Percentiles rank a stretch among this genome's conserved stretches.
Evolutionary conservation across 768 basidiomycete genomes (phyloP).

Genomic region (Leccinum fibrillosum): DNA sequence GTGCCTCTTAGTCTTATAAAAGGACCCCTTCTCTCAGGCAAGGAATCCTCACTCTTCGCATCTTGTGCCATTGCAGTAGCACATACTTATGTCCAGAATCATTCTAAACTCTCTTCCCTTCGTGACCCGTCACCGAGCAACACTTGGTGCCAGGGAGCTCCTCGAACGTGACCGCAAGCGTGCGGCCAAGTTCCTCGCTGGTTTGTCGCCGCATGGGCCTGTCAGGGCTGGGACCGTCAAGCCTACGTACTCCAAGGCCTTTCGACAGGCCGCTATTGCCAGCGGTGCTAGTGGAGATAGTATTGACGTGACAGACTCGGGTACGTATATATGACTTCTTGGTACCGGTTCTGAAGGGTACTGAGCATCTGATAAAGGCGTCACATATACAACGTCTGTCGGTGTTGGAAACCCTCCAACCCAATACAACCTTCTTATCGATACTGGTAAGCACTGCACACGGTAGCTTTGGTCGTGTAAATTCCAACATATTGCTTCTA

Average conservation of each 20-base stretch:
- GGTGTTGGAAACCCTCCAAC: slow-evolving; percentile 51
- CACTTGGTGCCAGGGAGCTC: slow-evolving; percentile 44
- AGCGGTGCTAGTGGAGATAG: slow-evolving; percentile 19
- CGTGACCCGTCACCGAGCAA: slow-evolving; percentile 38
- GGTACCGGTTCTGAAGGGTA: not conserved
- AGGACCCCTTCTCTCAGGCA: not conserved
- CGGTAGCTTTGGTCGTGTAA: not conserved
- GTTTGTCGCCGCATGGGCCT: slow-evolving; percentile 54
- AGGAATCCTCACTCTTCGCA: not conserved
- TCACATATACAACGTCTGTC: slow-evolving; percentile 52
- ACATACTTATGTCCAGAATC: slow-evolving; percentile 34
- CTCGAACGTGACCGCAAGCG: slow-evolving; percentile 52
- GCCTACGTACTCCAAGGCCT: slow-evolving; percentile 7
- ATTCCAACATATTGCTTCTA: slow-evolving; percentile 3
- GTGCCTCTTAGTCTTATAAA: slow-evolving; percentile 20
- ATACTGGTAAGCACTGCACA: slow-evolving; percentile 42
- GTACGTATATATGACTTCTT: slow-evolving; percentile 19
- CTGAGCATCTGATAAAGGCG: slow-evolving; percentile 26
- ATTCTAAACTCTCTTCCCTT: slow-evolving; percentile 43
- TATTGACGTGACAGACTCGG: slow-evolving; percentile 57
- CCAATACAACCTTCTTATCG: slow-evolving; percentile 51
- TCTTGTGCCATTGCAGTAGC: not conserved
- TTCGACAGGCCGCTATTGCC: slow-evolving; percentile 7
- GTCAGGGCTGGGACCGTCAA: slow-evolving; percentile 15
- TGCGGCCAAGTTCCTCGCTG: slow-evolving; percentile 53